A percentile compares a stretch with the other conserved stretches of the same genome.
These are phyloP conservation scores for Talaromyces sp. DNA, from an alignment of 2,329 filamentous ascomycete genomes.

Conservation along the genomic window DNA sequence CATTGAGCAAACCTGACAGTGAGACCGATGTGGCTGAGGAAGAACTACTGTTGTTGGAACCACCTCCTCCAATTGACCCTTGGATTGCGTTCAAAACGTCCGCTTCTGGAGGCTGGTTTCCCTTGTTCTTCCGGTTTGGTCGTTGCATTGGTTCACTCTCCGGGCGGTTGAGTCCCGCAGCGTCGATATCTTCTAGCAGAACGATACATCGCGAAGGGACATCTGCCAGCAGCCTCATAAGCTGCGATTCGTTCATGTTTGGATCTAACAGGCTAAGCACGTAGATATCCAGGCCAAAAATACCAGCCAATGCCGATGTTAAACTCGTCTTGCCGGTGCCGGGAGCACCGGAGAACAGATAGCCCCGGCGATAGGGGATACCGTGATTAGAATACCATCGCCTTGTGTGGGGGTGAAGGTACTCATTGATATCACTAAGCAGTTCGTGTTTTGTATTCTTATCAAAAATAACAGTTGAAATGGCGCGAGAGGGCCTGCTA, in stretches of 20 bases:
- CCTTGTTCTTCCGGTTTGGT: background rate
- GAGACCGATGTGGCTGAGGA: conserved; percentile 43
- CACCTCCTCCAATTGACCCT: background rate
- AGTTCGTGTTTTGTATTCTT: conserved; percentile 59
- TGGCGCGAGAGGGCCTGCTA: conserved; percentile 62
- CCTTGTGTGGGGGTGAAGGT: conserved; percentile 59
- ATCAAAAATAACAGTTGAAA: conserved; percentile 69
- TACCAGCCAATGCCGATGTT: conserved; percentile 59
- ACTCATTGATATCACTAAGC: conserved; percentile 69
- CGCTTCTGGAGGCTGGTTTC: conserved; percentile 8
- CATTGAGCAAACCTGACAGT: conserved; percentile 70
- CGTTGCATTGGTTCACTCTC: conserved; percentile 10
- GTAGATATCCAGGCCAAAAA: conserved; percentile 62
- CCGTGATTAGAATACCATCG: conserved; percentile 70
- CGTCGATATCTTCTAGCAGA: conserved; percentile 64
- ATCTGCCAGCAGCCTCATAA: conserved; percentile 53
- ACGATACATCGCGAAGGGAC: conserved; percentile 61
- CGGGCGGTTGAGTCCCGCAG: conserved; percentile 50
- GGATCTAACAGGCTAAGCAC: conserved; percentile 57
- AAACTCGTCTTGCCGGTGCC: conserved; percentile 70
- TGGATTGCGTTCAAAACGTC: background rate
- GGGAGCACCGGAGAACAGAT: conserved; percentile 70
- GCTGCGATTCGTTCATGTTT: conserved; percentile 56
- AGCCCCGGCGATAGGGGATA: conserved; percentile 70
- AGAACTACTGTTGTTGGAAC: conserved; percentile 1